Conservation (phyloP, 805 yeast genomes). For the Candida bentonensis region DNA sequence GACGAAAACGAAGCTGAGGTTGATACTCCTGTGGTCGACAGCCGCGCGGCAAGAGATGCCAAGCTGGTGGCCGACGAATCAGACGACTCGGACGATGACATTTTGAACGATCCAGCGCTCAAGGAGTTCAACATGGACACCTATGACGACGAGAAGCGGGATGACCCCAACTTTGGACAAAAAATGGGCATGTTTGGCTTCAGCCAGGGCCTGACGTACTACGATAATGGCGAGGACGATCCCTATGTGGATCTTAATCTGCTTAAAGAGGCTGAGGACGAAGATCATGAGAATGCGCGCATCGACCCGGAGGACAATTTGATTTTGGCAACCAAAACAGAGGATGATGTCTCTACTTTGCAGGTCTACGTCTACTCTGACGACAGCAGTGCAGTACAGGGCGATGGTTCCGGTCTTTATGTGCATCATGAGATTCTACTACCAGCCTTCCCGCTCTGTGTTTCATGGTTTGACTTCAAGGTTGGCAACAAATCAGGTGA, state of each 20-base stretch:
- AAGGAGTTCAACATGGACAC: constrained; percentile 24
- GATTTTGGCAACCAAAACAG: constrained; percentile 85
- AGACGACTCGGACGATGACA: constrained; percentile 74
- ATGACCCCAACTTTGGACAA: constrained; percentile 32
- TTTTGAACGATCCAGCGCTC: constrained; percentile 66
- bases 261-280: constrained; percentile 43
- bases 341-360: constrained; percentile 82
- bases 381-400: constrained; percentile 40
- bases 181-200: constrained; percentile 33
- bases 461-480: constrained; percentile 80
- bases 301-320: constrained; percentile 83
- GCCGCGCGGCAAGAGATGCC: constrained; percentile 7
- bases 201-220: constrained; percentile 26
- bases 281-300: constrained; percentile 74
- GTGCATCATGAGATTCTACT: constrained; percentile 95
- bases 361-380: constrained; percentile 94
- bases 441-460: constrained; percentile 92
- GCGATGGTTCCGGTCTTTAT: constrained; percentile 53
- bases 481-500: constrained; percentile 34
- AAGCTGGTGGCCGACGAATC: constrained; percentile 44
- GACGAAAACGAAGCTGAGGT: constrained; percentile 4
- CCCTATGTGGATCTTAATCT: constrained; percentile 48
- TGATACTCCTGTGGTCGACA: constrained; percentile 5
- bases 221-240: constrained; percentile 34
- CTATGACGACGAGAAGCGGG: constrained; percentile 33